Percentiles rank a stretch among this genome's conserved stretches.
These are phyloP conservation scores for Hymenochaete sp. DNA, from an alignment of 1,284 basidiomycete genomes.

Conservation along the genomic window DNA sequence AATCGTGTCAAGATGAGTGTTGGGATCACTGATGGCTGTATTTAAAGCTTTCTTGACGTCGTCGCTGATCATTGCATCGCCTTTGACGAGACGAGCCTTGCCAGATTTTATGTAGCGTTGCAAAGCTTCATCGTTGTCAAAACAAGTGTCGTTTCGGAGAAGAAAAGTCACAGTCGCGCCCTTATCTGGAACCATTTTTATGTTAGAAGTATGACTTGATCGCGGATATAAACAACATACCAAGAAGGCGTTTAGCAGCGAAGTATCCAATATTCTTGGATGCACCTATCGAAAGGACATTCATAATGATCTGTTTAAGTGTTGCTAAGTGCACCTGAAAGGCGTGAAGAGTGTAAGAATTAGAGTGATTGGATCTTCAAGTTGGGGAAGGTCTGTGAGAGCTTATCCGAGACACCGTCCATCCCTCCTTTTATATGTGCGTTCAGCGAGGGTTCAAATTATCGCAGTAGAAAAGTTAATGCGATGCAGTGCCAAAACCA, in stretches of 20 bases:
- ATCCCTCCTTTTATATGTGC: too few relatives aligned
- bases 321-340: too few relatives aligned
- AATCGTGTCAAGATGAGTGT: constrained; percentile 33
- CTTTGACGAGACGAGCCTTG: constrained; percentile 37
- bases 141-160: constrained; percentile 34
- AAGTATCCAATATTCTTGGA: constrained; percentile 59
- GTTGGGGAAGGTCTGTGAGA: too few relatives aligned
- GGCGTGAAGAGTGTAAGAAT: too few relatives aligned
- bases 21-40: constrained; percentile 25
- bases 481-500: too few relatives aligned
- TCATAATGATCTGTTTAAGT: too few relatives aligned
- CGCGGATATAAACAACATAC: constrained; percentile 27
- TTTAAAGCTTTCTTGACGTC: constrained; percentile 41
- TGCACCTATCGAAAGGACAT: constrained; percentile 44
- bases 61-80: constrained; percentile 39
- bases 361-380: too few relatives aligned
- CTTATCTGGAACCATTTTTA: constrained; percentile 26
- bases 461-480: too few relatives aligned
- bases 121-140: constrained; percentile 39
- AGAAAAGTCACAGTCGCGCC: constrained; percentile 45
- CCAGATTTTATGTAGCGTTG: constrained; percentile 35
- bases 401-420: too few relatives aligned
- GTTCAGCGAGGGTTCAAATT: too few relatives aligned
- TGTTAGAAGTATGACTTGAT: neutral
- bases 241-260: constrained; percentile 40